Percentiles rank a stretch among this genome's conserved stretches.
These are phyloP conservation scores for Alternaria brassicicola DNA, from an alignment of 2,329 filamentous ascomycete species.

Conservation along the genomic window DNA sequence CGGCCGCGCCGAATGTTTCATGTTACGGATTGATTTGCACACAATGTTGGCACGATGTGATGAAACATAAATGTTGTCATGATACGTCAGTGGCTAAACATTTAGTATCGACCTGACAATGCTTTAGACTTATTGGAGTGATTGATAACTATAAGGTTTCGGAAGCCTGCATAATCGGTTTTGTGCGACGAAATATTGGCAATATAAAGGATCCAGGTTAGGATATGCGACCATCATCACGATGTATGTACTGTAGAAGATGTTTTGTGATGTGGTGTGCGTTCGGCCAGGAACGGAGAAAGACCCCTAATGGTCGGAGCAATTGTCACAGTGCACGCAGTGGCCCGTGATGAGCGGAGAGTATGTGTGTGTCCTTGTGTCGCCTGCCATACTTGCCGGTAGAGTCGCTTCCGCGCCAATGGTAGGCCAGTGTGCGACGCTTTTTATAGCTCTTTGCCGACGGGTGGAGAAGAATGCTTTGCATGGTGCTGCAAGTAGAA, in stretches of 20 bases:
- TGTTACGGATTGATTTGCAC: neutral
- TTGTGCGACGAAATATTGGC: slow-evolving; percentile 11
- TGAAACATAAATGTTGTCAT: neutral
- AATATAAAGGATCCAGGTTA: slow-evolving; percentile 6
- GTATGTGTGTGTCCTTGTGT: slow-evolving; percentile 33
- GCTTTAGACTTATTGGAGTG: neutral
- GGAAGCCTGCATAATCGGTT: neutral
- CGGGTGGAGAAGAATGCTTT: slow-evolving; percentile 10
- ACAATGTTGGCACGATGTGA: neutral
- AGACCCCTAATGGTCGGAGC: slow-evolving; percentile 3
- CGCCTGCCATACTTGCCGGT: slow-evolving; percentile 24
- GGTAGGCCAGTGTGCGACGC: slow-evolving; percentile 25
- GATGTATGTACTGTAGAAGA: slow-evolving; percentile 1
- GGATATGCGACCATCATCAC: neutral
- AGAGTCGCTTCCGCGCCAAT: slow-evolving; percentile 20
- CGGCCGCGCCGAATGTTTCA: slow-evolving; percentile 14
- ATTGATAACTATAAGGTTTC: neutral
- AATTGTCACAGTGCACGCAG: slow-evolving; percentile 12
- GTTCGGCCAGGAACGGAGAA: slow-evolving; percentile 3
- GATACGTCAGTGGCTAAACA: neutral
- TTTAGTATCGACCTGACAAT: neutral
- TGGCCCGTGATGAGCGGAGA: slow-evolving; percentile 22
- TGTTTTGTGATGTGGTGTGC: neutral
- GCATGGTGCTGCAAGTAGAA: slow-evolving; percentile 23
- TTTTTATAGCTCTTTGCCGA: slow-evolving; percentile 32